Base-by-base conservation (phyloP, 768 basidiomycete genomes). In the Suillus hirtellus region DNA sequence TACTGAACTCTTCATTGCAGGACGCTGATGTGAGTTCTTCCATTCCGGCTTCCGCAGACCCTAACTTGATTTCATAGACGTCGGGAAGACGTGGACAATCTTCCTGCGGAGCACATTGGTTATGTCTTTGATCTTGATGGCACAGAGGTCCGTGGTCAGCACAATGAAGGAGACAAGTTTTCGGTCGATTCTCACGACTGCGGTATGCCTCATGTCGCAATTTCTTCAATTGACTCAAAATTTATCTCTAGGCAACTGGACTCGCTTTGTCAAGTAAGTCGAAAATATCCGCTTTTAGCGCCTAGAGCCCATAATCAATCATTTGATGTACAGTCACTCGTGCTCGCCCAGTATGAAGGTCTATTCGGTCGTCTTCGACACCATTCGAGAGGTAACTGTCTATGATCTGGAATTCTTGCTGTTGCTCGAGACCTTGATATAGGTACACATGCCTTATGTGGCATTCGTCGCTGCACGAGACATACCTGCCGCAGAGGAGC, bases 121-220 rank as follows among this genome's bases (percentile, higher is more conserved):
- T 90, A 86, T 66, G 76, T 82, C 44, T 90, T 89, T 62, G 88
- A 89, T 68, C 76, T 90, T 14, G 88, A 91, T 69, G 80, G 82
- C 7, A 81, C 85, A 42, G 83, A 86, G 61, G 68, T 73, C 38
- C 75, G 72, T 38, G 70, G 75, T 40, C 69, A 77, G 17, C 76
- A 77, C 5, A 76, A 77, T 31, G 59, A 67, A 7, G 64, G 73
- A 58, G 59, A 67, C 56, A 66, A 70, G 55, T 89, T 82, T 65
- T 85, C 84, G 3, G 89, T 90, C 7, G 84, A 89, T 68, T 84
- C 83, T 0, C 78, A 77, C 58, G 69, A 68, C 1, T 77, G 72
- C 65, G 89, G 89, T 87, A 60, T 50, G 84, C 63, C 8, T 11
- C 3, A 19, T 40, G 15, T 31, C 54, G 17, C 42, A 31, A 43